Evolutionary conservation across 177 flowering plant species (phyloP).

Genomic region (Vitis hybrid): DNA sequence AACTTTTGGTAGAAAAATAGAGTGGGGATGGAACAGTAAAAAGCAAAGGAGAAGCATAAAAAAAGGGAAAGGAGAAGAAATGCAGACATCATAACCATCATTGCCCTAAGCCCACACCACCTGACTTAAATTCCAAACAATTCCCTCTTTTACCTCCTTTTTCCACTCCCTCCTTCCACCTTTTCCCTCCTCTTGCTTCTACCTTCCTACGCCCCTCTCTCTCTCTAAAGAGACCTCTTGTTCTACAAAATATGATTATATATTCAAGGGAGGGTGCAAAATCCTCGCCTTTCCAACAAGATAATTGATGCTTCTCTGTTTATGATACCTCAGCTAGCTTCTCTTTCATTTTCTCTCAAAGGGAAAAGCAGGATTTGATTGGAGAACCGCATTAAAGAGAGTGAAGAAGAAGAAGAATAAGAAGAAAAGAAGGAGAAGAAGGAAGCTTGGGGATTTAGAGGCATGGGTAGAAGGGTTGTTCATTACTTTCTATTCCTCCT

Average conservation of each 20-base stretch:
- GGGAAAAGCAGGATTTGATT: neutral
- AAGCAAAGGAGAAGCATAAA: neutral
- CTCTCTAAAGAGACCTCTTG: constrained; percentile 1
- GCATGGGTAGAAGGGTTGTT: constrained; percentile 11
- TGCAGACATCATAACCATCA: constrained; percentile 32
- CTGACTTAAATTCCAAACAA: constrained; percentile 23
- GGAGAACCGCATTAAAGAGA: neutral
- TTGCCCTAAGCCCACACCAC: constrained; percentile 32
- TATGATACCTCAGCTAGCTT: neutral
- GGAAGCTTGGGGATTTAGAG: neutral
- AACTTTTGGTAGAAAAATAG: neutral
- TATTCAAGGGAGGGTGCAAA: constrained; percentile 1
- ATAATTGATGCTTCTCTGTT: constrained; percentile 15
- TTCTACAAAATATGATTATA: constrained; percentile 7
- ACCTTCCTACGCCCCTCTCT: constrained; percentile 15
- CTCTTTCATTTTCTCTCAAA: constrained; percentile 5
- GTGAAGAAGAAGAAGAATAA: constrained; percentile 2
- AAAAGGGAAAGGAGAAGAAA: constrained; percentile 10
- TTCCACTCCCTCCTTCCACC: constrained; percentile 7
- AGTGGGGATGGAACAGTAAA: neutral
- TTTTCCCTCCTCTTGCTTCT: constrained; percentile 20
- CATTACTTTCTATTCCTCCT: constrained; percentile 11
- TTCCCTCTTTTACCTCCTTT: constrained; percentile 12
- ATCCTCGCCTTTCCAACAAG: constrained; percentile 1
- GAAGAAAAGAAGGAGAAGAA: neutral